Evolutionary conservation across 345 rosid genomes (phyloP).

Genomic region (Crucihimalaya himalaica): DNA sequence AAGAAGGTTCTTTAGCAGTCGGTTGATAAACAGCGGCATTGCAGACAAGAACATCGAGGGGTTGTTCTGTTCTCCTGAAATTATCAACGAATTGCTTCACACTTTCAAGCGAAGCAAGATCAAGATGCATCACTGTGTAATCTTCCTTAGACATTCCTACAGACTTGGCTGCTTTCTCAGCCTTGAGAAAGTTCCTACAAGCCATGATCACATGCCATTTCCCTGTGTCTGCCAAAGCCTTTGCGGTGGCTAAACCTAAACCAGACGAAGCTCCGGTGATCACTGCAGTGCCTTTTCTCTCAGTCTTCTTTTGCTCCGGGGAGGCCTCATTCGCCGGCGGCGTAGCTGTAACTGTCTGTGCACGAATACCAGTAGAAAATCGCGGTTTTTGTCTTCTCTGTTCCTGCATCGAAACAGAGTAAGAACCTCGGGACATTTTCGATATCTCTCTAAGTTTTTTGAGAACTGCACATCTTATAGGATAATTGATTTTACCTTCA

Average conservation of each 20-base stretch:
- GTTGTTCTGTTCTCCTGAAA: conserved; percentile 62
- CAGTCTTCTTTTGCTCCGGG: conserved; percentile 71
- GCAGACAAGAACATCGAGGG: conserved; percentile 88
- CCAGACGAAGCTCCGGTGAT: conserved; percentile 94
- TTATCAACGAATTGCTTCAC: conserved; percentile 81
- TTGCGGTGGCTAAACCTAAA: conserved; percentile 85
- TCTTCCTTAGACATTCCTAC: conserved; percentile 73
- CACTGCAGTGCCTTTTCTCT: conserved; percentile 70
- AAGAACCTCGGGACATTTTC: conserved; percentile 6
- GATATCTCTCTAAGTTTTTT: not conserved
- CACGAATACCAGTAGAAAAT: conserved; percentile 36
- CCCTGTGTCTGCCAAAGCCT: conserved; percentile 83
- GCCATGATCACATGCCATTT: conserved; percentile 96
- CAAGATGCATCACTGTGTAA: conserved; percentile 91
- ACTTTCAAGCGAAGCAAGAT: conserved; percentile 89
- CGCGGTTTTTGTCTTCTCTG: conserved; percentile 26
- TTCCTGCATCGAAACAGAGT: conserved; percentile 20
- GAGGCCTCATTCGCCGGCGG: conserved; percentile 55
- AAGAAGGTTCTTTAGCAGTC: conserved; percentile 87
- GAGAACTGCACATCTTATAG: not conserved
- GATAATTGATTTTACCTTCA: conserved; percentile 54
- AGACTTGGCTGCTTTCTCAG: conserved; percentile 85
- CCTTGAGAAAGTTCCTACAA: conserved; percentile 89
- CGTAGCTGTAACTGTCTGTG: conserved; percentile 55
- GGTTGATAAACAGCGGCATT: conserved; percentile 95